Evolutionary conservation across 306 rosid genomes (phyloP), one percentile per base, ranked within the genome.

Genomic region (Prinsepia uniflora): DNA sequence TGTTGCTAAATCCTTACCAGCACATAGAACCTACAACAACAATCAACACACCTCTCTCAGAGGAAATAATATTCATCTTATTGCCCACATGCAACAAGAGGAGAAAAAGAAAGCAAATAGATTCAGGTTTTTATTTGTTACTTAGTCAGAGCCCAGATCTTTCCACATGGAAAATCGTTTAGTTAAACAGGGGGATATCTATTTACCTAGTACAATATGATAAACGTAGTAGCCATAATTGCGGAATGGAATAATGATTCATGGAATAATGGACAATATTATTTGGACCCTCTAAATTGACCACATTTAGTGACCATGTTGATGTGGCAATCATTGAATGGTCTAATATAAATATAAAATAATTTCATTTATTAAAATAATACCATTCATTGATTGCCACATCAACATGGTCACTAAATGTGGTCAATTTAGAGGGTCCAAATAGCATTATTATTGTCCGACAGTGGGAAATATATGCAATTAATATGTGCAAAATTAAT

Each of bases 1-100:
- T 7, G 91, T 86, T 6, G 95, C 95, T 48, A 88, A 78, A 60
- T 88, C 91, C 59, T 84, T 86, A 49, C 95, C 95, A 7, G 75
- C 71, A 13, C 68, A 71, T 76, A 76, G 54, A 67, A 76, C 57
- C 75, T 72, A 41, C 75, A 53, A 0, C 22, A 53, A 53, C 4
- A 53, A 53, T 0, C 57, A 30, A 30, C 36, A 30, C 36, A 53
- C 4, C n/a, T 10, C 57, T 22, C 12, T 53, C 24, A 53, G 18
- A 53, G 57, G n/a, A 53, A n/a, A 53, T 53, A 53, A 52, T 20
- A 52, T 52, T 19, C 57, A 52, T n/a, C 24, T 52, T 9, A 52
- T 52, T 7, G 57, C 57, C 57, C 20, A 10, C 4, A n/a, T 6
- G 36, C 8, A 3, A 3, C 36, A 30, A 30, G 57, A 52, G 4